Conservation (phyloP, 164 flowering plant genomes). For the Warburgia ugandensis region DNA sequence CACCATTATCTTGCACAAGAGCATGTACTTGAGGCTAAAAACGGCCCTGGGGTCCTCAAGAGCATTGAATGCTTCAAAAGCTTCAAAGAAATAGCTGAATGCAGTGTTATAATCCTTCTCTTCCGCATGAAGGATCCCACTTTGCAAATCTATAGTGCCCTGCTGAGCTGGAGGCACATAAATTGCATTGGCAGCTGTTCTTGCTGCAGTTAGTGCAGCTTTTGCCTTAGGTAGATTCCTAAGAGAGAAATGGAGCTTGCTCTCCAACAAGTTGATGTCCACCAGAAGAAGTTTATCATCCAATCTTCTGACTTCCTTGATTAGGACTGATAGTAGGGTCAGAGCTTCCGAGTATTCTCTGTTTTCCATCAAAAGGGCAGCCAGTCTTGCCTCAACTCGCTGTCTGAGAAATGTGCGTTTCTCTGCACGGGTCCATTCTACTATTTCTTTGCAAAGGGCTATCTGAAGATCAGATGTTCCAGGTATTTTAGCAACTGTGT, state of each 20-base stretch:
- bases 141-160: no score
- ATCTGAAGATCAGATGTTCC: conserved; percentile 50
- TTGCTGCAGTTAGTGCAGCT: conserved; percentile 59
- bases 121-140: no score
- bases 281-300: conserved; percentile 61
- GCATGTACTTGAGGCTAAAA: no score
- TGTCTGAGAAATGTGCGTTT: no score
- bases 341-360: conserved; percentile 44
- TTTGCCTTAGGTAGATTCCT: conserved; percentile 61
- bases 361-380: conserved; percentile 5
- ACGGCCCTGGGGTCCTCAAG: conserved; percentile 54
- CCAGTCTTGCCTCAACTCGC: no score
- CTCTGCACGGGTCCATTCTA: no score
- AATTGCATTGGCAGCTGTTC: conserved; percentile 65
- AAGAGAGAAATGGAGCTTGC: conserved; percentile 54
- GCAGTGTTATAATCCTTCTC: conserved; percentile 64
- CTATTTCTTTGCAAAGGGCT: conserved; percentile 48
- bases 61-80: conserved; percentile 58
- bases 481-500: conserved; percentile 54
- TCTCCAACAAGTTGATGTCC: conserved; percentile 50
- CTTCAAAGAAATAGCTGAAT: conserved; percentile 64
- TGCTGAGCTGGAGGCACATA: no score
- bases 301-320: conserved; percentile 57
- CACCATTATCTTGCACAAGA: no score
- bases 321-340: no score